Evolutionary conservation across 306 rosid species (phyloP).

Genomic region (Quercus engelmannii): DNA sequence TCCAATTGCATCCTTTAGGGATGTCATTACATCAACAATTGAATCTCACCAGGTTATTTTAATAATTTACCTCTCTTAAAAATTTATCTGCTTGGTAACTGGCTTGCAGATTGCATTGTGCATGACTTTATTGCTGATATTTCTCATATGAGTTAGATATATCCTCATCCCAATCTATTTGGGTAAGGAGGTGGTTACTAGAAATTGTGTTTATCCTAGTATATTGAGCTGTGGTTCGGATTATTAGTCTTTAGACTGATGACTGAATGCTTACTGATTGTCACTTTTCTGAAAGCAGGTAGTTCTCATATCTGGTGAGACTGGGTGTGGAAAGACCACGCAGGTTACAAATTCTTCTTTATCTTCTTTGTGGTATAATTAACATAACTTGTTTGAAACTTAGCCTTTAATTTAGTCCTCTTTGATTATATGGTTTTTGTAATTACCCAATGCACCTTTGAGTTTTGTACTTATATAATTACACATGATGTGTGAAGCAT

Average conservation of each 20-base stretch:
- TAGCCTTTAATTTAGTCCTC: constrained; percentile 10
- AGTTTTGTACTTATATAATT: constrained; percentile 1
- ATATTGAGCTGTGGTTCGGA: constrained; percentile 1
- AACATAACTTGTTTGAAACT: constrained; percentile 18
- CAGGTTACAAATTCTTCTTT: constrained; percentile 72
- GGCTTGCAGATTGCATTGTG: constrained; percentile 21
- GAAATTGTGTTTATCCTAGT: not conserved
- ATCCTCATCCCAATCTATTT: constrained; percentile 4
- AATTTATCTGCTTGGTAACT: constrained; percentile 6
- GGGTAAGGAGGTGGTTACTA: constrained; percentile 4
- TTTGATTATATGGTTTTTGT: constrained; percentile 4
- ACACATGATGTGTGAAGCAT: not conserved
- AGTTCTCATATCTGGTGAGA: constrained; percentile 85
- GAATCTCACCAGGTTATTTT: constrained; percentile 84
- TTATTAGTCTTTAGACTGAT: constrained; percentile 22
- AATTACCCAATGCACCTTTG: not conserved
- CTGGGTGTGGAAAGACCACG: constrained; percentile 99
- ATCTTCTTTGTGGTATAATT: constrained; percentile 31
- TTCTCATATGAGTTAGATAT: constrained; percentile 18
- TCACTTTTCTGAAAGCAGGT: constrained; percentile 60
- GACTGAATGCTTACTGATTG: constrained; percentile 23
- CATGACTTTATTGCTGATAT: constrained; percentile 8
- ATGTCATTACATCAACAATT: constrained; percentile 61
- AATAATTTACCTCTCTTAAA: constrained; percentile 1
- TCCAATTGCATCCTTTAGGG: constrained; percentile 78